These are phyloP conservation scores for Echeveria elegans DNA, from an alignment of 164 flowering plant genomes.

Conservation along the genomic window DNA sequence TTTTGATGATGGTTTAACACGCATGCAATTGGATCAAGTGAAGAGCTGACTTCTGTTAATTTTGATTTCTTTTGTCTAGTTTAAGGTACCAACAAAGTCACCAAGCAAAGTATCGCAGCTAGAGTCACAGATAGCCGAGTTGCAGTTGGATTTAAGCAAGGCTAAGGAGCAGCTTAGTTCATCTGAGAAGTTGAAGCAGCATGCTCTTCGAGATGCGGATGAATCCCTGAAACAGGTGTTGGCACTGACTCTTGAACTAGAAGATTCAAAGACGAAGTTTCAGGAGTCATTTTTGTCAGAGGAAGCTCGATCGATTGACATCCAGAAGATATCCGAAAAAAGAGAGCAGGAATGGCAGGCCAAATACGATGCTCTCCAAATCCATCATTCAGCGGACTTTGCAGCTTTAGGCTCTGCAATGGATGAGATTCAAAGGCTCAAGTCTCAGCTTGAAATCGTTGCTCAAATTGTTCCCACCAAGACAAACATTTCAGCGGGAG, in stretches of 20 bases:
- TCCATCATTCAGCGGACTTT: constrained; percentile 37
- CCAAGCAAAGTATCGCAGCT: constrained; percentile 58
- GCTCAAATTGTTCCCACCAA: constrained; percentile 36
- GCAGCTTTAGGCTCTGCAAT: constrained; percentile 51
- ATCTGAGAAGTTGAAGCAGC: constrained; percentile 50
- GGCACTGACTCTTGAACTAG: constrained; percentile 44
- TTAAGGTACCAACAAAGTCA: constrained; percentile 48
- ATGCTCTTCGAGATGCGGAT: constrained; percentile 65
- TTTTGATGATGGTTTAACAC: background rate
- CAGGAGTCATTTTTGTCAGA: constrained; percentile 37
- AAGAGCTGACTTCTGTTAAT: background rate
- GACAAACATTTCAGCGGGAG: constrained; percentile 28
- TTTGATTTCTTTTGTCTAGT: constrained; percentile 7
- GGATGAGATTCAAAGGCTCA: constrained; percentile 56
- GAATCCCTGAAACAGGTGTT: constrained; percentile 51
- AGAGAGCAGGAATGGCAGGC: constrained; percentile 37
- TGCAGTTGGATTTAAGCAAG: constrained; percentile 62
- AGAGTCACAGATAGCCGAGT: constrained; percentile 60
- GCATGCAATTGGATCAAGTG: background rate
- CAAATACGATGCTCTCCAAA: constrained; percentile 39
- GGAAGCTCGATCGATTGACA: constrained; percentile 34
- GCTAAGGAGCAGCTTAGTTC: constrained; percentile 50
- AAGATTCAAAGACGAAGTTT: constrained; percentile 50
- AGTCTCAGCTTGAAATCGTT: constrained; percentile 44
- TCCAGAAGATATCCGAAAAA: constrained; percentile 36